Evolutionary conservation across 2,329 filamentous ascomycete species (phyloP).

Genomic region (Celoporthe dispersa): DNA sequence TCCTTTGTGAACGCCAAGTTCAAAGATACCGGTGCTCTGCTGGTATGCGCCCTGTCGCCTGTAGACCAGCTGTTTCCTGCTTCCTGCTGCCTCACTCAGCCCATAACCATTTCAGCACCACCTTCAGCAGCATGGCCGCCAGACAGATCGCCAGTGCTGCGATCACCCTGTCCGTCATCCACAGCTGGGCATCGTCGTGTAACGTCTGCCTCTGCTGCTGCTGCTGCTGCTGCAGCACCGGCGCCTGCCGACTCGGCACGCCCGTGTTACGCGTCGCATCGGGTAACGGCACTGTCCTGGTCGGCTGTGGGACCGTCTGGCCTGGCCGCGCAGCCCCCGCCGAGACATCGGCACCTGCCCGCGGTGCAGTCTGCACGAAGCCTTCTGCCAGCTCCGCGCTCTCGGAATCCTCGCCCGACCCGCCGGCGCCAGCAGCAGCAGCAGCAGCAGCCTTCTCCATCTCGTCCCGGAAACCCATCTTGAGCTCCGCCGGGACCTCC

Average conservation of each 20-base stretch:
- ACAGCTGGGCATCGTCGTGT: constrained; percentile 57
- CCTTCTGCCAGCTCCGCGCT: constrained; percentile 60
- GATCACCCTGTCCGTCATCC: constrained; percentile 84
- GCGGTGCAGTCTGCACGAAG: constrained; percentile 57
- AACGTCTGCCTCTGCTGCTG: constrained; percentile 26
- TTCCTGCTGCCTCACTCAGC: constrained; percentile 7
- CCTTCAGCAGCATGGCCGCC: constrained; percentile 69
- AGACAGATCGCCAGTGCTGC: constrained; percentile 72
- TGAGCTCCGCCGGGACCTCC: constrained; percentile 58
- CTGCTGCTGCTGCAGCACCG: constrained; percentile 26
- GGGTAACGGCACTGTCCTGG: constrained; percentile 41
- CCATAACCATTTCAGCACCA: constrained; percentile 40
- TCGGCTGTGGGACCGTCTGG: constrained; percentile 41
- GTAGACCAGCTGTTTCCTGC: not conserved
- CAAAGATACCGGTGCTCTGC: not conserved
- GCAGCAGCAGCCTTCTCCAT: constrained; percentile 50
- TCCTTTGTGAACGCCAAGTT: not conserved
- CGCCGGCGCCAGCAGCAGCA: constrained; percentile 24
- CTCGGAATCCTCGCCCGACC: constrained; percentile 43
- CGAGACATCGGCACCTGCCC: constrained; percentile 31
- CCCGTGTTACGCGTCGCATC: constrained; percentile 23
- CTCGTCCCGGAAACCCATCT: constrained; percentile 75
- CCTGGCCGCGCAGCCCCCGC: constrained; percentile 30
- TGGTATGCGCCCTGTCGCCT: not conserved
- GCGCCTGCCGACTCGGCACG: constrained; percentile 22